These are phyloP conservation scores for Choanephora cucurbitarum DNA, from an alignment of 371 early-diverging fungal species.

Conservation along the genomic window DNA sequence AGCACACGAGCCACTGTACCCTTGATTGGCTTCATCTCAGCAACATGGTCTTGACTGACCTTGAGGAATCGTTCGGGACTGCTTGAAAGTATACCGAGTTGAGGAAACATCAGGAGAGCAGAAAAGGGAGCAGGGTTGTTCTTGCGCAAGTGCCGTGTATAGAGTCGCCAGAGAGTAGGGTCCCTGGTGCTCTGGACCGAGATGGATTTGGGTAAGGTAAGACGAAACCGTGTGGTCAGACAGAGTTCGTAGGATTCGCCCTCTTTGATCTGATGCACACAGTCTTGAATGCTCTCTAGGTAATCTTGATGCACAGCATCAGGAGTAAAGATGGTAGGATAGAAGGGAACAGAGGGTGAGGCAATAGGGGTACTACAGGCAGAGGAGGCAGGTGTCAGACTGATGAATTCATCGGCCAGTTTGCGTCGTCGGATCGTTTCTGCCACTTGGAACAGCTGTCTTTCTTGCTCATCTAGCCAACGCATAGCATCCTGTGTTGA, in stretches of 20 bases:
- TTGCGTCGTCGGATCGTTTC: slow-evolving; percentile 11
- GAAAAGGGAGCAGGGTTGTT: slow-evolving; percentile 92
- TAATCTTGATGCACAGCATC: slow-evolving; percentile 59
- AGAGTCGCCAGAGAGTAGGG: slow-evolving; percentile 54
- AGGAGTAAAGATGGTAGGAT: slow-evolving; percentile 38
- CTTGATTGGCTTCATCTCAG: slow-evolving; percentile 97
- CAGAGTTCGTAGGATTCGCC: slow-evolving; percentile 97
- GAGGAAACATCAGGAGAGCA: slow-evolving; percentile 61
- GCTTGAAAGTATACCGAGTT: slow-evolving; percentile 55
- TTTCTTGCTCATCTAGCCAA: slow-evolving; percentile 33
- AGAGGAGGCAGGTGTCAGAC: slow-evolving; percentile 14
- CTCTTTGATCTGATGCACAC: slow-evolving; percentile 69
- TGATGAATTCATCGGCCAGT: slow-evolving; percentile 13
- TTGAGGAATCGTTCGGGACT: slow-evolving; percentile 90
- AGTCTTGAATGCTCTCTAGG: slow-evolving; percentile 61
- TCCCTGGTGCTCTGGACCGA: neutral
- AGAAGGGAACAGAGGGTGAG: slow-evolving; percentile 10
- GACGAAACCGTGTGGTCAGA: slow-evolving; percentile 82
- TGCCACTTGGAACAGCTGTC: neutral
- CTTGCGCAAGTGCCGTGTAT: slow-evolving; percentile 63
- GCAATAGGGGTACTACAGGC: slow-evolving; percentile 30
- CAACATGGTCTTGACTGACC: slow-evolving; percentile 50
- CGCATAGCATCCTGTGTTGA: slow-evolving; percentile 12
- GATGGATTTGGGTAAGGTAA: slow-evolving; percentile 32
- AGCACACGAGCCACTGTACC: slow-evolving; percentile 75